Conservation (phyloP, 441 rosid genomes). For the Syzygium syzygioides region DNA sequence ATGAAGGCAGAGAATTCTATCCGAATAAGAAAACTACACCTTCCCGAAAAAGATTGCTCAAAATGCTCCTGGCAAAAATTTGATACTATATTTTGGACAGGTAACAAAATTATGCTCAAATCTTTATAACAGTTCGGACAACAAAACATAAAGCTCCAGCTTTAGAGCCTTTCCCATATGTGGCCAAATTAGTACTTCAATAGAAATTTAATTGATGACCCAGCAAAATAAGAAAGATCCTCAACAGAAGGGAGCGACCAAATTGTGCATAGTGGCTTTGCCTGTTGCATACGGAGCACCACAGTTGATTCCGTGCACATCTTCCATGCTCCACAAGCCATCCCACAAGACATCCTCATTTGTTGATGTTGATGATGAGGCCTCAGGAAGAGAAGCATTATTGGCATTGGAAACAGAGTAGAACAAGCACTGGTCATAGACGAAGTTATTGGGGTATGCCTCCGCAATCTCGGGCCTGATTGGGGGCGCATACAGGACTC, state of each 20-base stretch:
- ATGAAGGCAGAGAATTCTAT: not conserved
- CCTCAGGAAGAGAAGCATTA: constrained; percentile 16
- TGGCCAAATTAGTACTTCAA: not conserved
- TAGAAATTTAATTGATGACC: not conserved
- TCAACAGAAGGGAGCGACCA: constrained; percentile 38
- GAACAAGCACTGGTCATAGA: constrained; percentile 22
- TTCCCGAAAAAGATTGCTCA: not conserved
- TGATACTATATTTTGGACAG: not conserved
- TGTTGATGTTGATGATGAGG: constrained; percentile 5
- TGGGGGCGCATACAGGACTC: constrained; percentile 25
- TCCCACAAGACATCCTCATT: constrained; percentile 57
- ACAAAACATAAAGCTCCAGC: not conserved
- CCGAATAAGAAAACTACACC: not conserved
- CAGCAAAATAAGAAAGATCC: not conserved
- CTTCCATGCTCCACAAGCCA: constrained; percentile 63
- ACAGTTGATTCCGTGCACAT: constrained; percentile 29
- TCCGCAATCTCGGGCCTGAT: constrained; percentile 24
- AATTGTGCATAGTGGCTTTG: constrained; percentile 32
- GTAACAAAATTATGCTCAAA: not conserved
- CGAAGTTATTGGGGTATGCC: constrained; percentile 12
- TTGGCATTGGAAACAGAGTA: constrained; percentile 12
- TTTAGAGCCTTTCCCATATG: not conserved
- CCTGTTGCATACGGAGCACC: constrained; percentile 27
- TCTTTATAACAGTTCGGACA: not conserved
- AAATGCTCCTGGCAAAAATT: not conserved